Evolutionary conservation across 495 filamentous ascomycete genomes (phyloP).

Genomic region (Haplographium delicatum): DNA sequence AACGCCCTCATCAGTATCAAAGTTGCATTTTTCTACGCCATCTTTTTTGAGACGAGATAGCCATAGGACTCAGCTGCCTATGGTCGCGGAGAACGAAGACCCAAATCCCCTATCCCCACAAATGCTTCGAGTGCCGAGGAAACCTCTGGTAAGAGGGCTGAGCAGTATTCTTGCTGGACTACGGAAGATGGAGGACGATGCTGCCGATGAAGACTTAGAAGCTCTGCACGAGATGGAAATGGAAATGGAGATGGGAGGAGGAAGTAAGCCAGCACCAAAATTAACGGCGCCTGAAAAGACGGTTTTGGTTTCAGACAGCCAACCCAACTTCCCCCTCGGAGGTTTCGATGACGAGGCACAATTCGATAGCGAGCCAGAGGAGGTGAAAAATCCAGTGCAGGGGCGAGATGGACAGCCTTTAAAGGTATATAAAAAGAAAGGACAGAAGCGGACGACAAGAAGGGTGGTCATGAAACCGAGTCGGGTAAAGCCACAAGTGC

Average conservation of each 20-base stretch:
- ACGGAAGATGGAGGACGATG: conserved; percentile 73
- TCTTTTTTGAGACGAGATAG: conserved; percentile 63
- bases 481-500: conserved; percentile 30
- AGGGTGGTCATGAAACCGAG: conserved; percentile 63
- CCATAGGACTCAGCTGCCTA: conserved; percentile 28
- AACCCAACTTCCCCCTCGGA: conserved; percentile 49
- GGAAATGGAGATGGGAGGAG: conserved; percentile 10
- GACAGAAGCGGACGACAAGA: conserved; percentile 81
- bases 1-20: conserved; percentile 46
- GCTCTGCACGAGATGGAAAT: conserved; percentile 73
- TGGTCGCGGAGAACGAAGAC: conserved; percentile 45
- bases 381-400: conserved; percentile 2
- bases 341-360: conserved; percentile 53
- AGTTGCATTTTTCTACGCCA: conserved; percentile 59
- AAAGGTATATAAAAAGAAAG: conserved; percentile 82
- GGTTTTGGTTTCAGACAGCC: conserved; percentile 59
- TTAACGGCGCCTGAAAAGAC: conserved; percentile 15
- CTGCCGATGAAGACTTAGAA: conserved; percentile 72
- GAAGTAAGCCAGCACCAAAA: conserved; percentile 17
- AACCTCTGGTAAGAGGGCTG: conserved; percentile 65
- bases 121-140: conserved; percentile 43
- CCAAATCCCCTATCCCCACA: conserved; percentile 29
- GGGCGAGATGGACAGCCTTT: conserved; percentile 43
- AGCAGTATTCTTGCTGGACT: conserved; percentile 75
- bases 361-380: conserved; percentile 46